Percentiles rank a stretch among this genome's conserved stretches.
Evolutionary conservation across 768 basidiomycete genomes (phyloP).

Genomic region (Kwoniella sp.): DNA sequence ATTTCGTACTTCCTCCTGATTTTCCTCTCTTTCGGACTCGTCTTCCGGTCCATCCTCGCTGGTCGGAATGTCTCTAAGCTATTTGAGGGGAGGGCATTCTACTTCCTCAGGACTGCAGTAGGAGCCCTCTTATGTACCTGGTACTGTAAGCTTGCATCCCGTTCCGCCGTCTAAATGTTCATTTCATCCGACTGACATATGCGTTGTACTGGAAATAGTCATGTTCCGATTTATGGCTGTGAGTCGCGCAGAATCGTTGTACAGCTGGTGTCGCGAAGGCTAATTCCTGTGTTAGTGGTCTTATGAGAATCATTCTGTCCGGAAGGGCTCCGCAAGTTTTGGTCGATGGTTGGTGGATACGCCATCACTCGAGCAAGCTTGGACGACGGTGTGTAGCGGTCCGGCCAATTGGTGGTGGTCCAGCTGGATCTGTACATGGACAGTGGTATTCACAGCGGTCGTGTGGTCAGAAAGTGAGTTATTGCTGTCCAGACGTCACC

Average conservation of each 20-base stretch:
- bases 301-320: constrained; percentile 59
- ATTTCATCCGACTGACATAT: neutral
- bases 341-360: constrained; percentile 64
- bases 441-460: constrained; percentile 42
- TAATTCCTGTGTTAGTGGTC: constrained; percentile 60
- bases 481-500: too few relatives aligned
- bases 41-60: constrained; percentile 41
- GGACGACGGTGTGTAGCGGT: constrained; percentile 59
- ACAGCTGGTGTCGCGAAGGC: neutral
- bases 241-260: constrained; percentile 33
- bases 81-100: constrained; percentile 48
- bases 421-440: constrained; percentile 50
- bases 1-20: constrained; percentile 56
- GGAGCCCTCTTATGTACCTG: constrained; percentile 59
- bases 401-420: constrained; percentile 70
- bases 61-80: constrained; percentile 21
- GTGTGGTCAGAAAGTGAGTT: constrained; percentile 60
- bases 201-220: constrained; percentile 48
- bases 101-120: constrained; percentile 55
- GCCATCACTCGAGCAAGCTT: constrained; percentile 66
- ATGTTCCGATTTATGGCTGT: constrained; percentile 61
- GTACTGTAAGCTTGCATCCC: constrained; percentile 58
- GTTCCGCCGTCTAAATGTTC: neutral
- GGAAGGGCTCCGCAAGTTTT: constrained; percentile 39
- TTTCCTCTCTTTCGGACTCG: constrained; percentile 49